phyloP scores from a whole-genome alignment of 2,329 filamentous ascomycete genomes.

The Fusarium hostae region DNA sequence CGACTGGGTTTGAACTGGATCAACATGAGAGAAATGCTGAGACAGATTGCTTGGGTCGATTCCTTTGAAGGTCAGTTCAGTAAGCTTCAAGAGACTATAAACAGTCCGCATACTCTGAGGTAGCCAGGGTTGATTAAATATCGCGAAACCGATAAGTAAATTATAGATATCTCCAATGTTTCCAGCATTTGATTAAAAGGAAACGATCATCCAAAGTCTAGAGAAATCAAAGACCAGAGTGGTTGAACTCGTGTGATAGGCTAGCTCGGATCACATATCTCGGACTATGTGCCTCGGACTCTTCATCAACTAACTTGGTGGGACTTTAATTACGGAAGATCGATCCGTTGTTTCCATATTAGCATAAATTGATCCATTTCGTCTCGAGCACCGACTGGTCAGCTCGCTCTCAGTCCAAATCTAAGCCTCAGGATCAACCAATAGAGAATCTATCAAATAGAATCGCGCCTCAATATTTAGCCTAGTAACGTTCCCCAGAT shows the following conservation, averaged over 20 bases:
- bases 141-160: not conserved
- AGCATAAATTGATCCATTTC: not conserved
- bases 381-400: not conserved
- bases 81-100: not conserved
- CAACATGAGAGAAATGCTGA: not conserved
- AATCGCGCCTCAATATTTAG: not conserved
- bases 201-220: not conserved
- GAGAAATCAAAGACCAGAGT: not conserved
- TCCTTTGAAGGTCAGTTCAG: not conserved
- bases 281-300: conserved; percentile 5
- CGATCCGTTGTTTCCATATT: not conserved
- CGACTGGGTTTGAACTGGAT: not conserved
- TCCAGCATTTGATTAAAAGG: not conserved
- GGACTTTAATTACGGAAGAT: not conserved
- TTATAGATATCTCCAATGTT: not conserved
- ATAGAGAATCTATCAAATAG: not conserved
- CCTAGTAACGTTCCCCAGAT: not conserved
- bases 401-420: not conserved
- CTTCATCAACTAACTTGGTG: not conserved
- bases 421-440: not conserved
- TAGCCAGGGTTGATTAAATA: not conserved
- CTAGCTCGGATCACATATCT: conserved; percentile 6
- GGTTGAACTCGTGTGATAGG: not conserved
- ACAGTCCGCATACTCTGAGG: not conserved
- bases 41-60: conserved; percentile 5